Evolutionary conservation across 495 filamentous ascomycete genomes (phyloP).

Genomic region (Aspergillus incahuasiensis): DNA sequence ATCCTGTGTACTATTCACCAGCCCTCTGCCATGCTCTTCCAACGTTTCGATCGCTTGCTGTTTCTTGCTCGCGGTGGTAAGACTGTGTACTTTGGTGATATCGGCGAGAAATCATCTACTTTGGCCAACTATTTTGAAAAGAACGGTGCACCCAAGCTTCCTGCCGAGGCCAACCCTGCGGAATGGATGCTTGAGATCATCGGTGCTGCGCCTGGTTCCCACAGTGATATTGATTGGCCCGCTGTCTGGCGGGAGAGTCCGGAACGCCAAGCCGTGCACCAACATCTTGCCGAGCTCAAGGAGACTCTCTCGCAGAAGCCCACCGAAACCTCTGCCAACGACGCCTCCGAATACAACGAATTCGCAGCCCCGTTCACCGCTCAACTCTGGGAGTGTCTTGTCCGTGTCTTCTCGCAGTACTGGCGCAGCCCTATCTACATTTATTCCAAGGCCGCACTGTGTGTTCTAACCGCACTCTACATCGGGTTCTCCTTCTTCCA

Average conservation of each 20-base stretch:
- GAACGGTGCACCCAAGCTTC: slow-evolving; percentile 66
- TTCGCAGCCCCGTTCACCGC: slow-evolving; percentile 51
- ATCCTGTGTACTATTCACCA: slow-evolving; percentile 93
- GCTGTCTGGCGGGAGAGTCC: slow-evolving; percentile 70
- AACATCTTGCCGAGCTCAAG: slow-evolving; percentile 67
- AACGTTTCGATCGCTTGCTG: slow-evolving; percentile 85
- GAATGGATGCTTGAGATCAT: slow-evolving; percentile 97
- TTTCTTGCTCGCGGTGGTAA: slow-evolving; percentile 78
- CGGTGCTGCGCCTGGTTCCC: slow-evolving; percentile 80
- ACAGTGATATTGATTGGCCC: slow-evolving; percentile 77
- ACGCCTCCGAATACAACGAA: slow-evolving; percentile 37
- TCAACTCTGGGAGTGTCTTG: slow-evolving; percentile 49
- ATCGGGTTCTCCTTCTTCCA: slow-evolving; percentile 92
- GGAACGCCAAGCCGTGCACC: slow-evolving; percentile 63
- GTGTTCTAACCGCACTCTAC: slow-evolving; percentile 56
- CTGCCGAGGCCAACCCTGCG: slow-evolving; percentile 75
- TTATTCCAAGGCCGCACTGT: slow-evolving; percentile 54
- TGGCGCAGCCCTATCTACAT: slow-evolving; percentile 60
- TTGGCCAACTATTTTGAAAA: slow-evolving; percentile 76
- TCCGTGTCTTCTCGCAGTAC: slow-evolving; percentile 53
- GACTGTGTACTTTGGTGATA: slow-evolving; percentile 88
- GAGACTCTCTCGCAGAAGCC: slow-evolving; percentile 48
- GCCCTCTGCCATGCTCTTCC: slow-evolving; percentile 89
- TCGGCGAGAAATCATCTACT: slow-evolving; percentile 71
- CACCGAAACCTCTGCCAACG: slow-evolving; percentile 24